Percentiles rank a stretch among this genome's conserved stretches.
phyloP scores from a whole-genome alignment of 176 grass and related monocot genomes.

The Oryza rufipogon region DNA sequence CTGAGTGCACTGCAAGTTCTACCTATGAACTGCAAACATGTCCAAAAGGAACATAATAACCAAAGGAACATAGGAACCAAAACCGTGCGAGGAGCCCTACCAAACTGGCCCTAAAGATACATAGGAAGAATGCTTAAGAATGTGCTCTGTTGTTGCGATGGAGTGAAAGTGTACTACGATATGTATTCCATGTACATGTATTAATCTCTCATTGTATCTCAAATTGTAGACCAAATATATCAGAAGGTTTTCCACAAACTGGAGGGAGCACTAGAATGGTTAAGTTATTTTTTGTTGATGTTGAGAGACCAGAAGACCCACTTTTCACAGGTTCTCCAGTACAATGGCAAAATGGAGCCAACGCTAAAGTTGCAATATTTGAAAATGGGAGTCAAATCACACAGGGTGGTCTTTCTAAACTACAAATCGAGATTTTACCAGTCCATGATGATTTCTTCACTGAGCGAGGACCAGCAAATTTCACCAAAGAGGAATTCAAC shows the following conservation, averaged over 20 bases:
- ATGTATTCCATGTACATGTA: not conserved
- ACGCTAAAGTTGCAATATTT: slow-evolving; percentile 13
- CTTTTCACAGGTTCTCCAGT: slow-evolving; percentile 4
- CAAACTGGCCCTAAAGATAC: not conserved
- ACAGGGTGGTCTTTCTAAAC: not conserved
- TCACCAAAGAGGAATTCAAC: slow-evolving; percentile 19
- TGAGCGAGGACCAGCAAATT: not conserved
- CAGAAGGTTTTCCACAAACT: not conserved
- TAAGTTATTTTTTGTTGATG: slow-evolving; percentile 11
- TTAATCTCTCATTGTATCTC: not conserved
- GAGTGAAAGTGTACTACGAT: not conserved
- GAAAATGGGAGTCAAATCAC: slow-evolving; percentile 15
- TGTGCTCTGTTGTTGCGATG: not conserved
- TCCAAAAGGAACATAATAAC: not conserved
- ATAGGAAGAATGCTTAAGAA: not conserved
- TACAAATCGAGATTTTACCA: slow-evolving; percentile 31
- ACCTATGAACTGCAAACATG: not conserved
- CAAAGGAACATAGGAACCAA: too few relatives aligned
- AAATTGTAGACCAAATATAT: not conserved
- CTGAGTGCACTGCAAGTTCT: not conserved
- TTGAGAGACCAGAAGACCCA: not conserved
- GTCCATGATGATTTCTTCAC: slow-evolving; percentile 27
- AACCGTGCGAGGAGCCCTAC: too few relatives aligned
- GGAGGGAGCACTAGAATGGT: not conserved
- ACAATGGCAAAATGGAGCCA: slow-evolving; percentile 12